Conservation (phyloP, 1,284 basidiomycete genomes). For the Irpex sp. region DNA sequence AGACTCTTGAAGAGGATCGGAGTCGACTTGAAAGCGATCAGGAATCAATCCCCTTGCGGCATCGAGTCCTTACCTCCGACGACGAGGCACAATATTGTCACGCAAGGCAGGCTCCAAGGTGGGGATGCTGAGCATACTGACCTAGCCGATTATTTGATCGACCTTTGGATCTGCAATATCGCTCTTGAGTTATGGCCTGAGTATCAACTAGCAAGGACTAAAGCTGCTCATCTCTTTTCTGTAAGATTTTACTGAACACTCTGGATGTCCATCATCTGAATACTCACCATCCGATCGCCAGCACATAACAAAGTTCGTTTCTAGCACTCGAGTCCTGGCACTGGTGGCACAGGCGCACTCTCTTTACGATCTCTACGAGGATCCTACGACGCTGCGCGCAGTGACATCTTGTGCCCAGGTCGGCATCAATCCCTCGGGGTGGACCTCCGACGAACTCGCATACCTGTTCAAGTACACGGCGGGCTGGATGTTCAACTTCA, state of each 20-base stretch:
- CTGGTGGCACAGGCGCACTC: background rate
- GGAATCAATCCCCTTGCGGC: conserved; percentile 4
- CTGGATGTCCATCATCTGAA: no score
- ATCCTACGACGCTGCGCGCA: background rate
- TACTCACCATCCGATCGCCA: background rate
- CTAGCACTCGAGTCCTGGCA: conserved; percentile 3
- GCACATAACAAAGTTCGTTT: conserved; percentile 8
- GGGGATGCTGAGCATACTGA: conserved; percentile 20
- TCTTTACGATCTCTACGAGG: background rate
- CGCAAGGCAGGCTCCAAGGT: conserved; percentile 12
- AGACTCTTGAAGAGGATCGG: conserved; percentile 14
- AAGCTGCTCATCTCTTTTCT: conserved; percentile 26
- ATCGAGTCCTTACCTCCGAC: conserved; percentile 10
- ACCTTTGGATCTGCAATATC: conserved; percentile 28
- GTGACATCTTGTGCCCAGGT: background rate
- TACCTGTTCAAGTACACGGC: conserved; percentile 23
- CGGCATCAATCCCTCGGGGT: background rate
- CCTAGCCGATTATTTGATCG: conserved; percentile 27
- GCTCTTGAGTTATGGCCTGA: conserved; percentile 22
- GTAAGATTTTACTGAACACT: conserved; percentile 14
- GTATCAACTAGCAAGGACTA: conserved; percentile 18
- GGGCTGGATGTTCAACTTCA: conserved; percentile 24
- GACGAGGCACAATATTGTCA: conserved; percentile 15
- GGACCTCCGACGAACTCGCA: conserved; percentile 19
- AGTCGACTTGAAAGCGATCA: conserved; percentile 12